Conservation (phyloP, 345 rosid species). For the Aquilaria yunnanensis region DNA sequence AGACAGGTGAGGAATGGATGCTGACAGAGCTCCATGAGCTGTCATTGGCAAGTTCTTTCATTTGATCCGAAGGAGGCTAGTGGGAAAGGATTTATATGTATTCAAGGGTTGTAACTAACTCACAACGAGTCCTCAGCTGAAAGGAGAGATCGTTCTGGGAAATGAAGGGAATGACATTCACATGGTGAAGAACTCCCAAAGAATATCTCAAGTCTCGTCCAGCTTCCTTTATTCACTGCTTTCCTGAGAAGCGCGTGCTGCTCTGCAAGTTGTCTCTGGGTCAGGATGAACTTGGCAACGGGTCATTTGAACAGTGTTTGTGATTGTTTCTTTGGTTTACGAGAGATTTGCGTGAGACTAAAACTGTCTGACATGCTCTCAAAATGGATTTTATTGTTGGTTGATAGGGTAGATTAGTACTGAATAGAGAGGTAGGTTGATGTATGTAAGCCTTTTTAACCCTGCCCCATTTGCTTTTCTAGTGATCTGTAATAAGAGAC, state of each 20-base stretch:
- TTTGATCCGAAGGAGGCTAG: conserved; percentile 25
- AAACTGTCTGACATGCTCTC: conserved; percentile 11
- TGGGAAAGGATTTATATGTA: not conserved
- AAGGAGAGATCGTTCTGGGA: conserved; percentile 13
- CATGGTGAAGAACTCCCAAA: conserved; percentile 13
- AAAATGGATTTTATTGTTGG: conserved; percentile 18
- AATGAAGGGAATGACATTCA: conserved; percentile 13
- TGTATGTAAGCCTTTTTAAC: conserved; percentile 17
- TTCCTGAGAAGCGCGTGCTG: conserved; percentile 21
- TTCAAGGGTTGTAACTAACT: not conserved
- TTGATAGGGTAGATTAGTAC: conserved; percentile 26
- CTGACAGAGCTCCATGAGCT: conserved; percentile 81
- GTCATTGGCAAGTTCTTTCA: conserved; percentile 51
- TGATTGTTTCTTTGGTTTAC: conserved; percentile 10
- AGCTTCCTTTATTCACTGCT: conserved; percentile 19
- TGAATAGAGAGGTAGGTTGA: conserved; percentile 23
- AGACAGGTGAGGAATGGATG: conserved; percentile 96
- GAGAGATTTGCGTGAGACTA: conserved; percentile 23
- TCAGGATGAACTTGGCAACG: conserved; percentile 17
- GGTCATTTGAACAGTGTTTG: conserved; percentile 25
- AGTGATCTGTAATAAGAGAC: conserved; percentile 30
- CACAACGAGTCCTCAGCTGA: conserved; percentile 8
- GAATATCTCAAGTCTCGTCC: conserved; percentile 15
- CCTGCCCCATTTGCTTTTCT: conserved; percentile 16
- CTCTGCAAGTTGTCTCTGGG: conserved; percentile 25